phyloP scores from a whole-genome alignment of 2,329 filamentous ascomycete genomes.

The Fusarium chlamydosporum region DNA sequence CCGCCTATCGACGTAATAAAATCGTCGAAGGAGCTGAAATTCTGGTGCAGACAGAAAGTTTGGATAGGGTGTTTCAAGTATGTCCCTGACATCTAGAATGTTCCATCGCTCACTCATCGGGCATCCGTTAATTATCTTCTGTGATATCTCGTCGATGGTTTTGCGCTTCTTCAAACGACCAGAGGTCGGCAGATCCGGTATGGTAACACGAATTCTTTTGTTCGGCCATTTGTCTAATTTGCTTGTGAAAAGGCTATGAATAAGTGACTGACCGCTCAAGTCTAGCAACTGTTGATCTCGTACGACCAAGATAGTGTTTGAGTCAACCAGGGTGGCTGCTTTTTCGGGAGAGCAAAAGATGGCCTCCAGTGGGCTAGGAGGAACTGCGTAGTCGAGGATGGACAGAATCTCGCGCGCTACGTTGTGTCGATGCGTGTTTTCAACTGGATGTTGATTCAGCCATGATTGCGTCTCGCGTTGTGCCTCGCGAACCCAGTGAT shows the following conservation, averaged over 20 bases:
- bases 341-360: neutral
- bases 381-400: neutral
- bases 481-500: neutral
- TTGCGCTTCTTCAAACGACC: neutral
- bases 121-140: fast-evolving
- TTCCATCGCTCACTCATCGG: neutral
- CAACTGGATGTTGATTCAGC: fast-evolving
- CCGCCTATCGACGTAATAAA: fast-evolving
- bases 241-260: neutral
- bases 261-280: neutral
- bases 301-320: neutral
- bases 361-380: neutral
- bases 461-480: neutral
- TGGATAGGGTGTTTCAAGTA: neutral
- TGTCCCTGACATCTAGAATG: neutral
- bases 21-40: neutral
- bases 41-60: neutral
- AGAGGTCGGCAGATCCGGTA: neutral
- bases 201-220: neutral
- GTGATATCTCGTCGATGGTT: neutral
- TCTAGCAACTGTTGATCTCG: neutral
- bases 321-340: neutral
- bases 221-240: too few relatives aligned
- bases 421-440: neutral
- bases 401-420: neutral